Conservation (phyloP, 768 basidiomycete genomes). For the Plicaturopsis crispa region DNA sequence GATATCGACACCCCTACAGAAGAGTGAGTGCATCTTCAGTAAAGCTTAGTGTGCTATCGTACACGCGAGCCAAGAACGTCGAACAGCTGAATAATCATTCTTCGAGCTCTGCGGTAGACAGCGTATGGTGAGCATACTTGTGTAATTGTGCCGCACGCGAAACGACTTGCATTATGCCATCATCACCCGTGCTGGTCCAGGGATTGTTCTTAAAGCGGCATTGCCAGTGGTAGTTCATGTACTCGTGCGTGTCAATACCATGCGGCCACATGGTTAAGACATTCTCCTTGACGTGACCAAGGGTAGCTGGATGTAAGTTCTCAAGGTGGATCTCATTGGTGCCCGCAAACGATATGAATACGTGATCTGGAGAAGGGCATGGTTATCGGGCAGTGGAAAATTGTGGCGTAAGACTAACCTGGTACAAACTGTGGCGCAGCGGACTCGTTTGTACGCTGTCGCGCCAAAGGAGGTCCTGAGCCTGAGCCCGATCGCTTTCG, state of each 20-base stretch:
- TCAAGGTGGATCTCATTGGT: constrained; percentile 59
- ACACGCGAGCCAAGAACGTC: constrained; percentile 53
- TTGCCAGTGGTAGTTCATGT: constrained; percentile 31
- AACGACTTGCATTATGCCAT: constrained; percentile 41
- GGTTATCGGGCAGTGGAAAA: constrained; percentile 1
- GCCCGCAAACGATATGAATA: constrained; percentile 64
- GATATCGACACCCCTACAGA: constrained; percentile 61
- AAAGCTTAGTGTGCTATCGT: constrained; percentile 14
- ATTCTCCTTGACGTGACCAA: constrained; percentile 49
- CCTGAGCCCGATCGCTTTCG: constrained; percentile 3
- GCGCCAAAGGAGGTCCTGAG: constrained; percentile 22
- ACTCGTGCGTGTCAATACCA: constrained; percentile 44
- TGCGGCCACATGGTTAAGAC: constrained; percentile 62
- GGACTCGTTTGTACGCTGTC: constrained; percentile 16
- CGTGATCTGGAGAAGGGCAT: constrained; percentile 43
- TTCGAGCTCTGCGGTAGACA: constrained; percentile 42
- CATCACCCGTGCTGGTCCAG: constrained; percentile 54
- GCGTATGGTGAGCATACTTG: constrained; percentile 7
- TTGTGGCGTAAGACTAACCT: constrained; percentile 9
- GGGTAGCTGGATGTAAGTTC: constrained; percentile 37
- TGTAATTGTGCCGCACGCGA: background rate
- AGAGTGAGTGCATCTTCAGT: constrained; percentile 8
- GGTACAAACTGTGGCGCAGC: constrained; percentile 8
- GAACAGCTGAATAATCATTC: constrained; percentile 55
- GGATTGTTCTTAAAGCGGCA: constrained; percentile 64